These are phyloP conservation scores for Ceratorhiza oryzae-sativae DNA, from an alignment of 1,284 basidiomycete genomes.

Conservation along the genomic window DNA sequence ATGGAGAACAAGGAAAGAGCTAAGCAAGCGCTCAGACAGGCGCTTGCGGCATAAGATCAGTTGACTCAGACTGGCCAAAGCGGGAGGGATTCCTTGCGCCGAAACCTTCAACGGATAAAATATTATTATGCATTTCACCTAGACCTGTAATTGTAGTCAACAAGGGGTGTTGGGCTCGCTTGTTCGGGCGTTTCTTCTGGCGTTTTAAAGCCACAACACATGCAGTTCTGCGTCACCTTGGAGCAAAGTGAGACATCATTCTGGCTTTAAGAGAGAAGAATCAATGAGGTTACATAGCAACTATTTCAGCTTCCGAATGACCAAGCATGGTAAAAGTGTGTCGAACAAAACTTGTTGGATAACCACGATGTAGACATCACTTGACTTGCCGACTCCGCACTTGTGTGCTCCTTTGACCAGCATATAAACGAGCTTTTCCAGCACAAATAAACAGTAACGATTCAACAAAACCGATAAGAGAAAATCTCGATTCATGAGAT, in stretches of 20 bases:
- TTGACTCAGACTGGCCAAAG: neutral
- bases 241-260: neutral
- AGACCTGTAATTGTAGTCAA: neutral
- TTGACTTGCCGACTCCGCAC: neutral
- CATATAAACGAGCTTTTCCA: neutral
- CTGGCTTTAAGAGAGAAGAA: neutral
- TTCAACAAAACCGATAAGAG: neutral
- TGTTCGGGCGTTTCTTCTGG: neutral
- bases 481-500: neutral
- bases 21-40: conserved; percentile 3
- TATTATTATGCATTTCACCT: too few species aligned
- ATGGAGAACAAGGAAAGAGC: conserved; percentile 10
- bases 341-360: neutral
- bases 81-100: neutral
- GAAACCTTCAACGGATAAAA: neutral
- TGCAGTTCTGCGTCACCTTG: neutral
- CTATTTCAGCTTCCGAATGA: neutral
- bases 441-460: neutral
- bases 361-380: neutral
- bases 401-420: neutral
- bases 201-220: neutral
- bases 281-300: neutral
- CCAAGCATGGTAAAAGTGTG: neutral
- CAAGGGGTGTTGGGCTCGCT: neutral
- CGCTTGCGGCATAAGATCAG: neutral